Evolutionary conservation across 208 protist genomes (phyloP).

Genomic region (Wallacemonas sp.): DNA sequence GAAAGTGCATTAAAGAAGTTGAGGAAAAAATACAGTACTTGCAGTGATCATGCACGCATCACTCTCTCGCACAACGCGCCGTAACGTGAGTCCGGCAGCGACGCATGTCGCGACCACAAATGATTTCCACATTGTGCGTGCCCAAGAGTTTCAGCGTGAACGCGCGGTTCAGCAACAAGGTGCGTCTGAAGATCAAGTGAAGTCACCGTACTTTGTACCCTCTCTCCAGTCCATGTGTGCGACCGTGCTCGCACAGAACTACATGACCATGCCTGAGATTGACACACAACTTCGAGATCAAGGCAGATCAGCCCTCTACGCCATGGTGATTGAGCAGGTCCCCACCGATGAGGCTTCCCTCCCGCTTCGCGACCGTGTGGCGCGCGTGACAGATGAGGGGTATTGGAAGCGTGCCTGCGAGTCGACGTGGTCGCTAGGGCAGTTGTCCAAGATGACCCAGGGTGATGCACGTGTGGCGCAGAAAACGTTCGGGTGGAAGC

Average conservation of each 20-base stretch:
- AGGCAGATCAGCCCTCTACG: slow-evolving; percentile 49
- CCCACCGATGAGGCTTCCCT: slow-evolving; percentile 28
- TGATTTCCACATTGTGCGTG: slow-evolving; percentile 69
- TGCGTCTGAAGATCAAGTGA: slow-evolving; percentile 26
- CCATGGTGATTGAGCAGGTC: slow-evolving; percentile 65
- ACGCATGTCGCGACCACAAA: slow-evolving; percentile 31
- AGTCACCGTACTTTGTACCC: slow-evolving; percentile 75
- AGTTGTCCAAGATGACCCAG: slow-evolving; percentile 55
- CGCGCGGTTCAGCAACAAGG: slow-evolving; percentile 19
- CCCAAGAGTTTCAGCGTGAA: slow-evolving; percentile 44
- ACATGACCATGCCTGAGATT: slow-evolving; percentile 47
- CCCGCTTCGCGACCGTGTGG: slow-evolving; percentile 8
- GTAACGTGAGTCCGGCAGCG: neutral
- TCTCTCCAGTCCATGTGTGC: slow-evolving; percentile 73
- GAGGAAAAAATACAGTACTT: too few species aligned
- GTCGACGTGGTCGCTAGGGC: slow-evolving; percentile 61
- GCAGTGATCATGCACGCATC: slow-evolving; percentile 1
- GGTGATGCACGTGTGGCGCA: slow-evolving; percentile 28
- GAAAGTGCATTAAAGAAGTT: too few species aligned
- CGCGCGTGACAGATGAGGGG: slow-evolving; percentile 37
- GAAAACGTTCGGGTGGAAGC: slow-evolving; percentile 78
- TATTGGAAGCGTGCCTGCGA: slow-evolving; percentile 29
- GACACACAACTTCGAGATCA: slow-evolving; percentile 52
- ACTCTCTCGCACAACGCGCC: slow-evolving; percentile 4
- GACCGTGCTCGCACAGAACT: slow-evolving; percentile 68